Base-by-base conservation (phyloP, 2,329 filamentous ascomycete species). In the Exophiala viscosa region DNA sequence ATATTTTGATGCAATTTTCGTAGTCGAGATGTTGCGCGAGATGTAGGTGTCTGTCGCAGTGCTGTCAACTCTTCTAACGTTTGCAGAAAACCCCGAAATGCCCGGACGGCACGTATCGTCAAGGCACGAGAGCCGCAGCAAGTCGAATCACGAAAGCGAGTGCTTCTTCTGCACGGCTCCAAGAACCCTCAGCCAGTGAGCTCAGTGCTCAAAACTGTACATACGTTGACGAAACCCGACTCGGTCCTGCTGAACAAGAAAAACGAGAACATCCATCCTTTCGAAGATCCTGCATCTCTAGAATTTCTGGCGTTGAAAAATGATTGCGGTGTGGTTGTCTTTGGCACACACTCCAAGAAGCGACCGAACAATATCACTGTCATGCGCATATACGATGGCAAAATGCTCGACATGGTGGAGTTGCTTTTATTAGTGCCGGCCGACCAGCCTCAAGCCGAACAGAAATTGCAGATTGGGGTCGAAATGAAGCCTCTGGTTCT, bases 231-330 rank as follows among this genome's bases (percentile, higher is more conserved):
- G 64, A 85, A 87, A 66, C 90, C 91, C 2, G 80, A 92, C 57
- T 85, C 86, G 60, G 86, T 95, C 71, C 90, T 91, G 62, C 96
- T 99, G 76, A 88, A 84, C 73, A 99, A 97, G 81, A 97, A 97
- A 78, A 99, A 99, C 73, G 80, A 84, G 56, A 73, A 73, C 62
- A 87, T 96, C 64, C 90, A 93, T 71, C 93, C 93, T 2, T 99
- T 99, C 71, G 92, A 96, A 71, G 90, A 95, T 69, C 76, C 87
- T 59, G 78, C 86, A 23, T 92, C 87, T 48, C 81, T 97, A 61
- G 90, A 96, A 73, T 99, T 99, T 77, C 91, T 99, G 77, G 86
- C 87, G 58, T 85, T 91, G 68, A 99, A 97, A 77, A 99, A 99
- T 74, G 93, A 99, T 70, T 85, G 88, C 65, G 87, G 85, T 41